Conservation (phyloP, 768 basidiomycete genomes). For the Bullera alba region DNA sequence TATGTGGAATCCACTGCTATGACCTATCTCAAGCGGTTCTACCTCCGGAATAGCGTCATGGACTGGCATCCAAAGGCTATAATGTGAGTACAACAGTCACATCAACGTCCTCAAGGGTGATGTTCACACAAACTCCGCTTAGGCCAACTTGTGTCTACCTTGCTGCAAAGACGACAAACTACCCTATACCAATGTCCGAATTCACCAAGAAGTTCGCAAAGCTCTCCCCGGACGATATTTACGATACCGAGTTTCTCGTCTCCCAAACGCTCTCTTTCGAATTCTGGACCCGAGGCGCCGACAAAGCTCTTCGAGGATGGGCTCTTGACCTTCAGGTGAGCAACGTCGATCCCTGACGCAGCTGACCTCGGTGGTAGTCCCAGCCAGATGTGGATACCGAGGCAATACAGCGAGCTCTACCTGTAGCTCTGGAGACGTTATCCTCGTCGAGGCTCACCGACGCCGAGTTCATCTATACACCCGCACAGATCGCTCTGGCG, state of each 20-base stretch:
- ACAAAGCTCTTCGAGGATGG: slow-evolving; percentile 43
- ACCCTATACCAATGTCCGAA: slow-evolving; percentile 75
- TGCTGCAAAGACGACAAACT: slow-evolving; percentile 95
- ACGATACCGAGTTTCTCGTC: slow-evolving; percentile 91
- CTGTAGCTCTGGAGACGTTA: slow-evolving; percentile 60
- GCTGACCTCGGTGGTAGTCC: background rate
- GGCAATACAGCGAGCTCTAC: slow-evolving; percentile 56
- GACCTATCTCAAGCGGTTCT: slow-evolving; percentile 90
- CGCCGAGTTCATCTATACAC: slow-evolving; percentile 81
- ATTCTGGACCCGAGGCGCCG: slow-evolving; percentile 58
- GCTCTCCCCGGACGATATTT: slow-evolving; percentile 71
- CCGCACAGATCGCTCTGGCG: slow-evolving; percentile 87
- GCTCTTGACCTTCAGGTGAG: slow-evolving; percentile 41
- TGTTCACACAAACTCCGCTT: background rate
- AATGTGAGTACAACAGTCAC: slow-evolving; percentile 60
- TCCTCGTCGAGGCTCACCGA: slow-evolving; percentile 81
- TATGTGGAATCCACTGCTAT: slow-evolving; percentile 89
- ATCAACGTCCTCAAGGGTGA: background rate
- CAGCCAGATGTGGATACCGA: background rate
- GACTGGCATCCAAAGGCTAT: slow-evolving; percentile 99
- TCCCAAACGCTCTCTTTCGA: slow-evolving; percentile 91
- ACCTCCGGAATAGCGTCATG: slow-evolving; percentile 96
- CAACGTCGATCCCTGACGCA: background rate
- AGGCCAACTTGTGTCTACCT: slow-evolving; percentile 95
- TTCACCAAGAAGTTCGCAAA: slow-evolving; percentile 79